Percentiles rank a stretch among this genome's conserved stretches.
Evolutionary conservation across 2,329 filamentous ascomycete species (phyloP).

Genomic region (Pseudopyrenochaeta lycopersici): DNA sequence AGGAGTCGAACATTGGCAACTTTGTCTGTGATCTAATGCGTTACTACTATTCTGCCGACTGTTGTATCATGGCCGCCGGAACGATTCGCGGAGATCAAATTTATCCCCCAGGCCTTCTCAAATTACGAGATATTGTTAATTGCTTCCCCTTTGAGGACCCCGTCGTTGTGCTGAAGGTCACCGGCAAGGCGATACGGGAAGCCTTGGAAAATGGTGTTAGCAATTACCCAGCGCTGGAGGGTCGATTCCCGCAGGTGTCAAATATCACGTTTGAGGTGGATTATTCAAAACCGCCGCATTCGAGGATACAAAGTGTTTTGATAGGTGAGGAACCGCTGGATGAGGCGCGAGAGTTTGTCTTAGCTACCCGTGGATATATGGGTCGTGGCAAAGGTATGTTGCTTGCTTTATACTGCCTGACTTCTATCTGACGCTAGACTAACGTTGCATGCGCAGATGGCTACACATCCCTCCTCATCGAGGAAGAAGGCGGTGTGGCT

Average conservation of each 20-base stretch:
- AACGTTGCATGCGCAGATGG: constrained; percentile 64
- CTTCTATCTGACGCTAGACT: background rate
- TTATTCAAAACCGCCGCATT: constrained; percentile 65
- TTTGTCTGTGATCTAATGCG: constrained; percentile 94
- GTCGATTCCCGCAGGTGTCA: constrained; percentile 83
- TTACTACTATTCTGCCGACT: constrained; percentile 81
- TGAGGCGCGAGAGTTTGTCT: constrained; percentile 69
- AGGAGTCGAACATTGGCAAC: constrained; percentile 87
- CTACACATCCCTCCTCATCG: constrained; percentile 77
- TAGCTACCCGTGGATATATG: constrained; percentile 90
- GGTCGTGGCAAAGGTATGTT: constrained; percentile 71
- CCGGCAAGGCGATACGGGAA: constrained; percentile 76
- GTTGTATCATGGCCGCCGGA: constrained; percentile 82
- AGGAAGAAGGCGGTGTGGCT: constrained; percentile 77
- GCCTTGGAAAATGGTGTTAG: constrained; percentile 86
- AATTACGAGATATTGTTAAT: constrained; percentile 82
- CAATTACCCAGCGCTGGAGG: constrained; percentile 83
- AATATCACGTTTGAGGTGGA: constrained; percentile 82
- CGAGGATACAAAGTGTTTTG: constrained; percentile 69
- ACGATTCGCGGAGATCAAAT: constrained; percentile 87
- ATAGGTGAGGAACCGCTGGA: constrained; percentile 71
- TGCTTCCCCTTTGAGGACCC: constrained; percentile 95
- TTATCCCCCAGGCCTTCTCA: constrained; percentile 80
- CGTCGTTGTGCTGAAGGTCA: constrained; percentile 77
- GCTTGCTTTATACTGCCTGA: background rate